Conservation (phyloP, 2,329 filamentous ascomycete genomes). For the Aspergillus hiratsukae region DNA sequence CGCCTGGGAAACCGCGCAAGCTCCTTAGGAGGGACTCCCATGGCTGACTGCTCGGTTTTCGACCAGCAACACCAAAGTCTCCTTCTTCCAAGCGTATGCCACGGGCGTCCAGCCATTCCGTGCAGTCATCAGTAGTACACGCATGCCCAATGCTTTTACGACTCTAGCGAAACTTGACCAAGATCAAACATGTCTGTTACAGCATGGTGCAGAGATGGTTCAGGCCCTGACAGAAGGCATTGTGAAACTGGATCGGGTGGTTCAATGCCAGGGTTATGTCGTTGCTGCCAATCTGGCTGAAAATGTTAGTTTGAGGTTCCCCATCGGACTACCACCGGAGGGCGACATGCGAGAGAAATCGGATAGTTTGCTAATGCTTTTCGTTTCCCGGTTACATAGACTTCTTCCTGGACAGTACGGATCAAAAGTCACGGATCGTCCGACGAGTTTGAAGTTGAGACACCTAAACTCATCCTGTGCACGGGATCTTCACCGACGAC, state of each 20-base stretch:
- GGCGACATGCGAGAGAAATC: neutral
- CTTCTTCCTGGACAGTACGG: slow-evolving; percentile 30
- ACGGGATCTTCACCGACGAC: slow-evolving; percentile 53
- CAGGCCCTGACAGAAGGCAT: slow-evolving; percentile 43
- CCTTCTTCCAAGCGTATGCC: slow-evolving; percentile 56
- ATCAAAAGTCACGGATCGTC: slow-evolving; percentile 25
- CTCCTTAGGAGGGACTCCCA: slow-evolving; percentile 7
- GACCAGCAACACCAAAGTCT: slow-evolving; percentile 57
- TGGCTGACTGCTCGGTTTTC: slow-evolving; percentile 10
- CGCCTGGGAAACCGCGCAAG: neutral
- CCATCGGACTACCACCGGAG: neutral
- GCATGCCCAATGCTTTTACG: slow-evolving; percentile 52
- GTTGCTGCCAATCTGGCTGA: slow-evolving; percentile 29
- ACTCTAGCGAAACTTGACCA: slow-evolving; percentile 51
- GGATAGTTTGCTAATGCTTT: slow-evolving; percentile 10
- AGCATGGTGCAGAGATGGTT: slow-evolving; percentile 55
- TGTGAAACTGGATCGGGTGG: slow-evolving; percentile 33
- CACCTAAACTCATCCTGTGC: slow-evolving; percentile 52
- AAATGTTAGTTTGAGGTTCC: slow-evolving; percentile 19
- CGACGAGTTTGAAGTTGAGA: slow-evolving; percentile 31
- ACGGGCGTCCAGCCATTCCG: slow-evolving; percentile 51
- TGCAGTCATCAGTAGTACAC: slow-evolving; percentile 46
- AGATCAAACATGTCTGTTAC: slow-evolving; percentile 54
- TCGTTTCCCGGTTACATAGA: slow-evolving; percentile 8
- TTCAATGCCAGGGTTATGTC: slow-evolving; percentile 31